Percentiles rank a stretch among this genome's conserved stretches.
These are phyloP conservation scores for Cercospora berteroae DNA, from an alignment of 2,329 filamentous ascomycete species.

Conservation along the genomic window DNA sequence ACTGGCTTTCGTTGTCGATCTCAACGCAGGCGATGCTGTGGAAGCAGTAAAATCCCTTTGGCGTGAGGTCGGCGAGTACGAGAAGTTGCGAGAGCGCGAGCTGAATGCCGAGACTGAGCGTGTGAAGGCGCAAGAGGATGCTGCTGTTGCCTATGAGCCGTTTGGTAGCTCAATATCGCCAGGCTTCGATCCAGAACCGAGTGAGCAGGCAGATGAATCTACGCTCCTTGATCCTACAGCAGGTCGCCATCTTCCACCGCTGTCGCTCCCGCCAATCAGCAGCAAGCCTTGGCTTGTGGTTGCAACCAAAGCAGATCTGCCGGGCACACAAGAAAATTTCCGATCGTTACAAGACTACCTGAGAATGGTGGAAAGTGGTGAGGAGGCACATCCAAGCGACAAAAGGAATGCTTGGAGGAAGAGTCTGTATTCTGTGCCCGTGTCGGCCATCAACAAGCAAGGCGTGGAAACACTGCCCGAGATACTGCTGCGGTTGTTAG, in stretches of 20 bases:
- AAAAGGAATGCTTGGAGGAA: conserved; percentile 60
- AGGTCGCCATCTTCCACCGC: conserved; percentile 43
- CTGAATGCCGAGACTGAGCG: conserved; percentile 62
- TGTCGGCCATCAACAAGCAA: conserved; percentile 85
- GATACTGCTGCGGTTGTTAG: conserved; percentile 67
- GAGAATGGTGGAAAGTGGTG: conserved; percentile 60
- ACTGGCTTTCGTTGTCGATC: conserved; percentile 88
- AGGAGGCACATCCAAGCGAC: conserved; percentile 70
- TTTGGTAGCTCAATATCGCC: conserved; percentile 47
- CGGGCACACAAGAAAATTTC: conserved; percentile 77
- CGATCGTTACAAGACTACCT: conserved; percentile 68
- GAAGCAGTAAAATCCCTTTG: conserved; percentile 76
- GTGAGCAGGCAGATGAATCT: conserved; percentile 20
- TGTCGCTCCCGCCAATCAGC: conserved; percentile 69
- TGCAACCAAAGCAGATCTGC: conserved; percentile 86
- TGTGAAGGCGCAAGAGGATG: conserved; percentile 42
- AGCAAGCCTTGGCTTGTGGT: conserved; percentile 96
- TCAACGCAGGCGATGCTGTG: conserved; percentile 76
- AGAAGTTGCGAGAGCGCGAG: conserved; percentile 73
- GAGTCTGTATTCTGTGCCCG: conserved; percentile 66
- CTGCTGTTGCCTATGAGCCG: conserved; percentile 46
- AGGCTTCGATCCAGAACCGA: conserved; percentile 23
- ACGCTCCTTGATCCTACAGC: conserved; percentile 28
- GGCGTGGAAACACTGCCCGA: conserved; percentile 74
- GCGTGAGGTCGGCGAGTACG: conserved; percentile 87